Conservation (phyloP, 495 filamentous ascomycete species). For the Saxophila tyrrhenica region DNA sequence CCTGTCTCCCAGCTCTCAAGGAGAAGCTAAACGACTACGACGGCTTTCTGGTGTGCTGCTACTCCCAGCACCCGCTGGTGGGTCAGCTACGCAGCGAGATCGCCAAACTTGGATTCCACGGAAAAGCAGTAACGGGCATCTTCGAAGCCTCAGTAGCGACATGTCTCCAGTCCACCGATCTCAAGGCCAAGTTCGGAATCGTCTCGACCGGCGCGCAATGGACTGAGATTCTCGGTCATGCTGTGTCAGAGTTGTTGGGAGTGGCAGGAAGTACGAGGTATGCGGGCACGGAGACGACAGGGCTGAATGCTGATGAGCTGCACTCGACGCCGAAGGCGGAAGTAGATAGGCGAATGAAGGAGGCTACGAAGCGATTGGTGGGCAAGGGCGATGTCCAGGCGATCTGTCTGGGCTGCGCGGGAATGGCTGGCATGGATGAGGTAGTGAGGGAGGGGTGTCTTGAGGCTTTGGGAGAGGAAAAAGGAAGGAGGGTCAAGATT, state of each 20-base stretch:
- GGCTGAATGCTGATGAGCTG: slow-evolving; percentile 68
- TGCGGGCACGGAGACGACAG: slow-evolving; percentile 73
- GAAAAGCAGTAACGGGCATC: slow-evolving; percentile 65
- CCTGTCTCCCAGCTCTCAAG: slow-evolving; percentile 47
- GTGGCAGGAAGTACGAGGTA: slow-evolving; percentile 36
- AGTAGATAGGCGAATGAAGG: slow-evolving; percentile 52
- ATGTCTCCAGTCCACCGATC: slow-evolving; percentile 40
- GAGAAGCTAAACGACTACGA: slow-evolving; percentile 46
- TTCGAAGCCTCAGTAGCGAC: slow-evolving; percentile 68
- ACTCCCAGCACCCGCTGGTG: slow-evolving; percentile 76
- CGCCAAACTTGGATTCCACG: neutral
- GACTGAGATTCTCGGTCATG: slow-evolving; percentile 57
- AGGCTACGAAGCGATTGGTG: slow-evolving; percentile 52
- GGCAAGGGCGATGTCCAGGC: slow-evolving; percentile 46
- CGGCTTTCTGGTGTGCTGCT: slow-evolving; percentile 79
- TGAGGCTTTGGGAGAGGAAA: slow-evolving; percentile 48
- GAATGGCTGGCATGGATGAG: slow-evolving; percentile 81
- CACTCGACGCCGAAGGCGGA: slow-evolving; percentile 55
- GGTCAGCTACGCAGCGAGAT: slow-evolving; percentile 32
- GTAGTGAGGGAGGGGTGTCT: slow-evolving; percentile 61
- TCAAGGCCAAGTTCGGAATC: slow-evolving; percentile 63
- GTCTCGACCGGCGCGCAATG: slow-evolving; percentile 79
- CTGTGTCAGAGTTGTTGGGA: slow-evolving; percentile 46
- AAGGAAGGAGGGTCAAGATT: slow-evolving; percentile 52
- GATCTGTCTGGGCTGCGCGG: slow-evolving; percentile 72